Evolutionary conservation across 1,284 basidiomycete genomes (phyloP), one percentile per base, ranked within the genome.

Genomic region (Agaricales sp.): DNA sequence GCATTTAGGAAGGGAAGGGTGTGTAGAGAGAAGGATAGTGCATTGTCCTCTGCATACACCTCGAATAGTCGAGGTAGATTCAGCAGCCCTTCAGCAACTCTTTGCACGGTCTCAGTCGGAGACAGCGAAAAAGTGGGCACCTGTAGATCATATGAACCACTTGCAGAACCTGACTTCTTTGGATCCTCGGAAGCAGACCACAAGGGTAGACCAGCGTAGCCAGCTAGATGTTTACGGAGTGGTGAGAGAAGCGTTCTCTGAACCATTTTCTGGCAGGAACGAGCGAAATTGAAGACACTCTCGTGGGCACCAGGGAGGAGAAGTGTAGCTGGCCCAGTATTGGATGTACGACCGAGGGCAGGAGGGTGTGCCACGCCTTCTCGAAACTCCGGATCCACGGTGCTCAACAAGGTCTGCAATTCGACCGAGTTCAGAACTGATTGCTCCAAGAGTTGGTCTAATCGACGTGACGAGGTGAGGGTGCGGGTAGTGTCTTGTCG

Each of bases 71-170:
- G 71, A 1, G 95, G 92, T 3, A 99, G 77, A 65, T 96, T 97
- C 37, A 98, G 74, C 45, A 99, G 68, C 3, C 92, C 92, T 61
- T 99, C 96, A 3, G 91, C 88, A 14, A 98, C 82, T 46, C 84
- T 80, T 52, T 93, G 87, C 56, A 97, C 87, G 1, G 79, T 82
- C 50, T 92, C 87, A 41, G 85, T 96, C 0, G 93, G 93, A 11
- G 88, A 91, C 13, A 94, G 74, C 1, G 92, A 96, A 66, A 99
- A 99, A 2, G 80, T 89, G 2, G 95, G 95, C n/a, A 98, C 80
- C 35, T 78, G 74, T 21, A 92, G 73, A 51, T 91, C 87, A 20
- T 41, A 41, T 6, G 13, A 4, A 8, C 39, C 39, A 62, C 74
- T 78, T 35, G 70, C 63, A 45, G 67, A 65, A 52, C 71, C 56